These are phyloP conservation scores for Erythrobasidium yunnanense DNA, from an alignment of 768 basidiomycete species.

Conservation along the genomic window DNA sequence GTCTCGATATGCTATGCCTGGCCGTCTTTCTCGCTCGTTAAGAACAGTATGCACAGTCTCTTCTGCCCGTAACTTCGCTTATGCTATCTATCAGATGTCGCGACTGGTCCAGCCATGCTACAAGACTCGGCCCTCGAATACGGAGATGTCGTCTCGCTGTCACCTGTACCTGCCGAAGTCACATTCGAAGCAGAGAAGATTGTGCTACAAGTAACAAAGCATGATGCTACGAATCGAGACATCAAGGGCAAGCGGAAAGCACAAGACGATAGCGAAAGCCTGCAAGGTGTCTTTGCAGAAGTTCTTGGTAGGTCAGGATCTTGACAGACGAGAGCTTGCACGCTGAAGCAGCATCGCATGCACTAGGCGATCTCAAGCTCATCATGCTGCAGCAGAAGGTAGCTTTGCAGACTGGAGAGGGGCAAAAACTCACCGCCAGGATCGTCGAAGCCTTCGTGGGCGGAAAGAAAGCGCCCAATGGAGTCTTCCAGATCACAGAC, in stretches of 20 bases:
- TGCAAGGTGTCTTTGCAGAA: background rate
- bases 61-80: background rate
- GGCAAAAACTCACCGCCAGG: background rate
- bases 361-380: conserved; percentile 4
- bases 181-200: background rate
- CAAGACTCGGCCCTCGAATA: background rate
- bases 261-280: background rate
- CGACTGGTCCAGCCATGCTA: background rate
- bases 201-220: background rate
- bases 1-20: conserved; percentile 23
- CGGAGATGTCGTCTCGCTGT: conserved; percentile 11
- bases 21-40: conserved; percentile 27
- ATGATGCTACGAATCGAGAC: background rate
- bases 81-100: conserved; percentile 2
- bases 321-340: background rate
- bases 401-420: background rate
- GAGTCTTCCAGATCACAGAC: background rate
- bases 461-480: conserved; percentile 4
- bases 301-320: background rate
- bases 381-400: conserved; percentile 13
- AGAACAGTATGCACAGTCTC: background rate
- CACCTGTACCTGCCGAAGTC: conserved; percentile 6
- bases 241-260: background rate
- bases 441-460: background rate
- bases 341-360: background rate